Evolutionary conservation across 331 rosid genomes (phyloP), one percentile per base, ranked within the genome.

Genomic region (Telfairia occidentalis): DNA sequence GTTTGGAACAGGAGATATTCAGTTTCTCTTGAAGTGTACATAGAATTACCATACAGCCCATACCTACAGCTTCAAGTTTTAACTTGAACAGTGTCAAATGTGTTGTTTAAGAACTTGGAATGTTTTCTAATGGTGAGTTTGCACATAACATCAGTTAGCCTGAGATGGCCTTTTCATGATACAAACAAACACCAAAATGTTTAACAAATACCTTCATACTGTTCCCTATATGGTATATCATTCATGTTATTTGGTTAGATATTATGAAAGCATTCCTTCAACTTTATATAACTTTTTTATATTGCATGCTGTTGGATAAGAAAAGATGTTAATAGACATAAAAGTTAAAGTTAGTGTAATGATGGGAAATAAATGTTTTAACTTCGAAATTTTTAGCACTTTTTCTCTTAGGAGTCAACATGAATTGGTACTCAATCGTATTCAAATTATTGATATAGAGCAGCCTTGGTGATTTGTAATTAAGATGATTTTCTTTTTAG

Each of bases 11-110:
- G 15, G n/a, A n/a, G n/a, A n/a, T n/a, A 53, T 12, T 12, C 65
- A 59, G 40, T 59, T 71, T 78, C 59, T 30, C 9, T 32, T 32
- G 63, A 48, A 50, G 12, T 53, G 48, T 49, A 52, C 74, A 69
- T 69, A 69, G 40, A 69, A 69, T 45, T 69, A 26, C 57, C 38
- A 69, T 69, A 24, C 74, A 69, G 38, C 4, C 23, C 38, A 69
- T 69, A 69, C 55, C 73, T 23, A 66, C 21, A 21, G 46, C 32
- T 40, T 61, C 13, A 61, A 61, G 32, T 61, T 6, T 32, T 28
- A 63, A n/a, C n/a, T 35, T 67, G 6, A 67, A 67, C 34, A 13
- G 74, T 67, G 35, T 67, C 34, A 38, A 63, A 65, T 37, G 32
- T 66, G 73, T 64, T 64, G 71, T 37, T 37, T 64, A n/a, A 64